Percentiles rank a stretch among this genome's conserved stretches.
phyloP scores from a whole-genome alignment of 768 basidiomycete genomes.

The Panellus pusillus region DNA sequence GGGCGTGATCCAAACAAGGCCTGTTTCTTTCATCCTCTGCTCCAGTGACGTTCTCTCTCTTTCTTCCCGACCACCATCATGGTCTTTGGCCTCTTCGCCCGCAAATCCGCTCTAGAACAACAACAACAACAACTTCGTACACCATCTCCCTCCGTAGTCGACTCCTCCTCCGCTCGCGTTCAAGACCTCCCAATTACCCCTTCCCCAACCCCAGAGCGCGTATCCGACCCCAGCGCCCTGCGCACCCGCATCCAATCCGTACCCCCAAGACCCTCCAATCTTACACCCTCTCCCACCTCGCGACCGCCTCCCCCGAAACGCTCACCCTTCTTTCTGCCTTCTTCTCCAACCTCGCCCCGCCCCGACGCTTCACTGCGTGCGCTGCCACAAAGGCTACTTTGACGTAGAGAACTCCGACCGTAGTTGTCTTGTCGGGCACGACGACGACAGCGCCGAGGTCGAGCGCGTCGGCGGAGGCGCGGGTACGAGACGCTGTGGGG shows the following conservation, averaged over 20 bases:
- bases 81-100: constrained; percentile 22
- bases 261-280: constrained; percentile 64
- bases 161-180: constrained; percentile 26
- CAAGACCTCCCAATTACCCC: constrained; percentile 38
- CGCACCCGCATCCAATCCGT: constrained; percentile 55
- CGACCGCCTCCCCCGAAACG: constrained; percentile 34
- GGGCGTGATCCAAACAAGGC: background rate
- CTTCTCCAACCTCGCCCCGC: constrained; percentile 62
- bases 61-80: constrained; percentile 4
- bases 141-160: constrained; percentile 50
- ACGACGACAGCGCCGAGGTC: constrained; percentile 79
- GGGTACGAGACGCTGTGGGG: constrained; percentile 62
- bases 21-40: background rate
- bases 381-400: constrained; percentile 70
- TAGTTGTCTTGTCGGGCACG: constrained; percentile 70
- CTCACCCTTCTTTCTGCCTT: constrained; percentile 54
- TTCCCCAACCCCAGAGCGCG: constrained; percentile 31
- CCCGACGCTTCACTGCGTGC: constrained; percentile 72
- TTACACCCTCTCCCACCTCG: constrained; percentile 57
- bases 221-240: constrained; percentile 44
- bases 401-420: constrained; percentile 75
- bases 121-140: constrained; percentile 45
- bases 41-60: constrained; percentile 11
- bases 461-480: constrained; percentile 50
- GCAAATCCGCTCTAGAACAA: constrained; percentile 11